These are phyloP conservation scores for Quercus dentata DNA, from an alignment of 306 rosid species.

Conservation along the genomic window DNA sequence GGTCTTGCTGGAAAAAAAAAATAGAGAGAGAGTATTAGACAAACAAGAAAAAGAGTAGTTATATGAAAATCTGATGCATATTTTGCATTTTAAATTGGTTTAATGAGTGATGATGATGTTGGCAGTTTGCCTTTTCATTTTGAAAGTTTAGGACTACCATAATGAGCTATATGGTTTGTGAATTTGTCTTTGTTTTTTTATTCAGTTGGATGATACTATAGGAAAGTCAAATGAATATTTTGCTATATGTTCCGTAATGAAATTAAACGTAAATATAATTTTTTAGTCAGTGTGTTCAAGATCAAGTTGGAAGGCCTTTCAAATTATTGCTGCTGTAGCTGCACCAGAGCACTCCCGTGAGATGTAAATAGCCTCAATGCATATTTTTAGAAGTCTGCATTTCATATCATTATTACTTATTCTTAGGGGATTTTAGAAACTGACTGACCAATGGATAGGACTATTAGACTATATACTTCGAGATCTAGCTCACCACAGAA, in stretches of 20 bases:
- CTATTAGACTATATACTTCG: too few species aligned
- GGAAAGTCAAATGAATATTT: background rate
- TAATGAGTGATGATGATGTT: background rate
- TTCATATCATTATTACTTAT: background rate
- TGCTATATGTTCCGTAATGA: background rate
- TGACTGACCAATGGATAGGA: too few species aligned
- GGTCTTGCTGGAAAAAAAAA: background rate
- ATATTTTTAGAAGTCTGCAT: background rate
- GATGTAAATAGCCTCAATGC: background rate
- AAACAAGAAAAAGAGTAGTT: background rate
- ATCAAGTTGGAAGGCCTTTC: background rate
- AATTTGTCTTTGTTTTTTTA: background rate
- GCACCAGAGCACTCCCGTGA: background rate
- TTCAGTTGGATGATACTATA: background rate
- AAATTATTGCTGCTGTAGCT: background rate
- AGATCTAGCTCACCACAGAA: too few species aligned
- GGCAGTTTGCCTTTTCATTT: background rate
- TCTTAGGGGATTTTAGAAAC: background rate
- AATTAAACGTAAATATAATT: background rate
- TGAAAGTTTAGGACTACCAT: background rate
- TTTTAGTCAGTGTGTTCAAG: background rate
- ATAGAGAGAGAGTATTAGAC: background rate
- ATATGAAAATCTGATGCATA: background rate
- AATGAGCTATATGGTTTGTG: background rate
- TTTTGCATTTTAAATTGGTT: background rate